Base-by-base conservation (phyloP, 768 basidiomycete species). In the Melanogaster broomeanus region DNA sequence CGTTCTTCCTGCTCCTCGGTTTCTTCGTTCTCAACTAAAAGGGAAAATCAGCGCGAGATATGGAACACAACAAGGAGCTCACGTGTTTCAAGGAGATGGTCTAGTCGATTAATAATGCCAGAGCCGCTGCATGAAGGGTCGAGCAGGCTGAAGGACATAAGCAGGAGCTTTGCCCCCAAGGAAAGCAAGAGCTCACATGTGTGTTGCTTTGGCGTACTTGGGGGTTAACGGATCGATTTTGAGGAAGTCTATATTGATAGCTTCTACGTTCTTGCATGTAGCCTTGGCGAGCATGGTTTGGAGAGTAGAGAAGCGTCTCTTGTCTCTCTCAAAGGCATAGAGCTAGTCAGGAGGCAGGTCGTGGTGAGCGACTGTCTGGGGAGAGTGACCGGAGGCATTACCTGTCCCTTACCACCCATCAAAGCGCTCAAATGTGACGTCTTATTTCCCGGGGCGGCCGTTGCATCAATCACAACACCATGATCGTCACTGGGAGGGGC, bases 41-140 rank as follows among this genome's bases (percentile, higher is more conserved):
- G 11, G 35, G 28, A 41, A 21, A 42, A 22, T 56, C 6, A 51
- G 51, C 18, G 40, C 25, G 35, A 49, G 16, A 55, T 21, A 46
- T 24, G 35, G 28, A 31, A 44, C 44, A 35, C 45, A 44, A 28
- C 28, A 11, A 52, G 51, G 39, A 33, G 53, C 77, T 47, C 51
- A 87, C 93, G 91, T 65, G 79, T 73, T 60, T 87, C 87, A 9
- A 92, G 71, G 9, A 95, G 80, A 71, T 93, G 80, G 65, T 97
- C 93, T 46, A 97, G 71, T 44, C 93, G 83, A 69, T 93, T 93
- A 43, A 94, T 84, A 49, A 96, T 95, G 3, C 94, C 93, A 15
- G 91, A 94, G 34, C 93, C 92, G 52, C 94, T 97, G 67, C 96
- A 99, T 31, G 95, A 98, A 12, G 96, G 96, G 66, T 99, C 96